Conservation (phyloP, 192 early-diverging fungal genomes). For the Spinellus fusiger region DNA sequence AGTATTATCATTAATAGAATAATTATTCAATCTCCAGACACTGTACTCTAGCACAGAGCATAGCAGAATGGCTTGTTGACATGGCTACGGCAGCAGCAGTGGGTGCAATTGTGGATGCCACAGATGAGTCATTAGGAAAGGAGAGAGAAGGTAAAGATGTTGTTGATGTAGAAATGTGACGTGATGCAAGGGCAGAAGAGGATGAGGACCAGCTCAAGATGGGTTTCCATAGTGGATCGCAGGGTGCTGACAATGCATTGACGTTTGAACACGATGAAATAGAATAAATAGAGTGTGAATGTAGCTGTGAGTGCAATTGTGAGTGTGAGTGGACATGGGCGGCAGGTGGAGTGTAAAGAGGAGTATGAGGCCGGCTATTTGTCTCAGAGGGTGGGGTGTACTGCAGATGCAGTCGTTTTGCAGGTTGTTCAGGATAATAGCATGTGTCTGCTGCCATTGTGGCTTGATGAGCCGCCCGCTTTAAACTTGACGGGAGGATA, state of each 20-base stretch:
- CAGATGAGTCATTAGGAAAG: not conserved
- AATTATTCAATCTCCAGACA: conserved; percentile 17
- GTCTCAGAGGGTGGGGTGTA: conserved; percentile 4
- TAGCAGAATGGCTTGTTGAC: conserved; percentile 7
- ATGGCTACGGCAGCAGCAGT: conserved; percentile 11
- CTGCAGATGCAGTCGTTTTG: not conserved
- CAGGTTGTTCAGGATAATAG: not conserved
- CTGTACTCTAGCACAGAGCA: conserved; percentile 7
- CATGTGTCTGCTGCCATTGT: not conserved
- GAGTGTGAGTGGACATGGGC: not conserved
- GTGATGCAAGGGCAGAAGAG: conserved; percentile 5
- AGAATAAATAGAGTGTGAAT: not conserved
- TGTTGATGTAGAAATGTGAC: conserved; percentile 1
- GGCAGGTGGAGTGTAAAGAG: not conserved
- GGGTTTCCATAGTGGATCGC: conserved; percentile 10
- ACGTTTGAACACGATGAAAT: not conserved
- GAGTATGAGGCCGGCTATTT: not conserved
- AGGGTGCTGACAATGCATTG: not conserved
- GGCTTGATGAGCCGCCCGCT: not conserved
- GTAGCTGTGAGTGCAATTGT: not conserved
- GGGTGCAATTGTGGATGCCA: conserved; percentile 4
- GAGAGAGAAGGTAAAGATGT: not conserved
- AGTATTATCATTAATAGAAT: too few relatives aligned
- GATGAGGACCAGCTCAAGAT: conserved; percentile 28
- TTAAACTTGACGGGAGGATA: not conserved